phyloP scores from a whole-genome alignment of 2,329 filamentous ascomycete species.

The Torrubiellomyces zombiae region DNA sequence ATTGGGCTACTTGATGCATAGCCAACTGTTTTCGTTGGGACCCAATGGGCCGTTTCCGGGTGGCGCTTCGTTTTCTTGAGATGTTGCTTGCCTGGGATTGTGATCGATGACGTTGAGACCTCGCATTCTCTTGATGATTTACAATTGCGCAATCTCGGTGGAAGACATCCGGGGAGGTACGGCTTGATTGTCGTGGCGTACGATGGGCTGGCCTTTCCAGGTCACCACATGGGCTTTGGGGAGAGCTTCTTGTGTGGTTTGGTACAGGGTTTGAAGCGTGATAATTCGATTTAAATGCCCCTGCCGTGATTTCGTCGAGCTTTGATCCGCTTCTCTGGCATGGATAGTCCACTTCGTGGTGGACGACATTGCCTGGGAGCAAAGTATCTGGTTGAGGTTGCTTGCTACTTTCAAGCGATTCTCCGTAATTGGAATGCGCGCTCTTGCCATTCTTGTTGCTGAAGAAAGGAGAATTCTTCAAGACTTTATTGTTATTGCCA shows the following conservation, averaged over 20 bases:
- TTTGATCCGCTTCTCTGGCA: no score
- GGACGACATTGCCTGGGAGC: no score
- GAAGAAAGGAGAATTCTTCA: no score
- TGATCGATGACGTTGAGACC: constrained; percentile 7
- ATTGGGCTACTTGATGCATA: constrained; percentile 15
- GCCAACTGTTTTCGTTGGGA: constrained; percentile 12
- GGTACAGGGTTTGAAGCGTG: neutral
- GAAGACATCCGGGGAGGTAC: neutral
- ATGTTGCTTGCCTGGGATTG: constrained; percentile 16
- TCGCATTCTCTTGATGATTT: no score
- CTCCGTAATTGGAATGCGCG: no score
- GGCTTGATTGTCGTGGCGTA: constrained; percentile 6
- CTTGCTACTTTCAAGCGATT: no score
- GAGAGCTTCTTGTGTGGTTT: constrained; percentile 5
- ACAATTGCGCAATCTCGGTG: no score
- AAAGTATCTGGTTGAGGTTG: no score
- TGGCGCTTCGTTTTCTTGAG: constrained; percentile 12
- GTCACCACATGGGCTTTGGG: constrained; percentile 13
- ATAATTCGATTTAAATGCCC: neutral
- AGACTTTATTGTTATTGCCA: no score
- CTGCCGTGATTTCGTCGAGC: no score
- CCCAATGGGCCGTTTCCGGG: constrained; percentile 6
- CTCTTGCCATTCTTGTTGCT: no score
- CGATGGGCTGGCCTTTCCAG: constrained; percentile 12
- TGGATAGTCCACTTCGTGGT: no score